phyloP scores from a whole-genome alignment of 129 eudicot genomes.

The Arctium lappa region DNA sequence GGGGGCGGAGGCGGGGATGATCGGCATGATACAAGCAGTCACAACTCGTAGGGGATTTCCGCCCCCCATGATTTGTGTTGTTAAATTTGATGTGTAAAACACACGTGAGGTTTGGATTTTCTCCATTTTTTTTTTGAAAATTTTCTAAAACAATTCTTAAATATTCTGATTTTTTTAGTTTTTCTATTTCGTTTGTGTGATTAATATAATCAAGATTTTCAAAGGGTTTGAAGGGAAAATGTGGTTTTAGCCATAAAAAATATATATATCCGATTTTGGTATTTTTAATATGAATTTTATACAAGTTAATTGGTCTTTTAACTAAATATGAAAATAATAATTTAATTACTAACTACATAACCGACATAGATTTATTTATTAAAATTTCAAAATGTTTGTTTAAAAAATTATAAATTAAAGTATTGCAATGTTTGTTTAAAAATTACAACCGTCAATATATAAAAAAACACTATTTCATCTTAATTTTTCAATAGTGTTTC shows the following conservation, averaged over 20 bases:
- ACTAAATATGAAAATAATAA: background rate
- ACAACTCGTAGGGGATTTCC: constrained; percentile 44
- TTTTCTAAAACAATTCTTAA: constrained; percentile 19
- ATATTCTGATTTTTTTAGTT: constrained; percentile 23
- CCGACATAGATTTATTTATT: background rate
- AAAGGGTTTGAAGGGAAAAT: constrained; percentile 23
- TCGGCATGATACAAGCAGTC: constrained; percentile 61
- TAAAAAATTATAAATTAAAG: background rate
- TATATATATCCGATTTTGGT: background rate
- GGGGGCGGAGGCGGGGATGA: constrained; percentile 36
- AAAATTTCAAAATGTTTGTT: background rate
- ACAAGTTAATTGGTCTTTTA: background rate
- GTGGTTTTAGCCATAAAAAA: background rate
- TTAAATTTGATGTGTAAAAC: constrained; percentile 58
- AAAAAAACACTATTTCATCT: background rate
- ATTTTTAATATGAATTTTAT: background rate
- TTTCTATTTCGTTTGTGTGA: constrained; percentile 31
- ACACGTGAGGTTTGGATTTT: constrained; percentile 89
- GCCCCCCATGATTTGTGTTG: constrained; percentile 32
- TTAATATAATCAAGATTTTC: constrained; percentile 34
- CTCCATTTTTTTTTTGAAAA: constrained; percentile 17
- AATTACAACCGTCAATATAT: background rate
- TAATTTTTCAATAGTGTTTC: background rate
- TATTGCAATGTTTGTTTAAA: background rate
- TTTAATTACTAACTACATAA: background rate